Evolutionary conservation across 108 stramenopile species (phyloP).

Genomic region (Skeletonema marinoi): DNA sequence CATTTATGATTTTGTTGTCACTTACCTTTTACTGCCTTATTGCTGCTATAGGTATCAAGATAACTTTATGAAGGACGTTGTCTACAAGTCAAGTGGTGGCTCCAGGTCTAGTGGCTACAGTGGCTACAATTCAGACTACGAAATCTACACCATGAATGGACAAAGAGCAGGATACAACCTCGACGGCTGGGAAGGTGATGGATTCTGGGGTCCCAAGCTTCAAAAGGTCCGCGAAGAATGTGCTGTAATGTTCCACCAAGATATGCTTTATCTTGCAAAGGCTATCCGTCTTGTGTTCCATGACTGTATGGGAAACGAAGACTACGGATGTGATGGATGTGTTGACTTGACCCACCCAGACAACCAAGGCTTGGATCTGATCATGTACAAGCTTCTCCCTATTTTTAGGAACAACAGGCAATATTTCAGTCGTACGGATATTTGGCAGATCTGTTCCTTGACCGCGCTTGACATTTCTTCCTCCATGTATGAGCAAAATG

Average conservation of each 20-base stretch:
- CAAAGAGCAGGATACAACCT: constrained; percentile 2
- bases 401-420: constrained; percentile 33
- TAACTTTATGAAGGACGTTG: neutral
- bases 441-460: constrained; percentile 56
- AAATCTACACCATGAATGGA: constrained; percentile 1
- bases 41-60: neutral
- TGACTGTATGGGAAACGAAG: constrained; percentile 50
- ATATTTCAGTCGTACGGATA: constrained; percentile 48
- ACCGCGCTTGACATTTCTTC: constrained; percentile 43
- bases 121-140: neutral
- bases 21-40: neutral
- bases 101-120: neutral
- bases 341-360: constrained; percentile 54
- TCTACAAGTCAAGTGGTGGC: neutral
- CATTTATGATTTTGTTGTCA: neutral
- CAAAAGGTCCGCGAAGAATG: constrained; percentile 11
- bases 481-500: constrained; percentile 8
- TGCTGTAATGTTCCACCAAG: neutral
- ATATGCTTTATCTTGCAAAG: constrained; percentile 20
- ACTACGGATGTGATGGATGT: constrained; percentile 59
- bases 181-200: constrained; percentile 16
- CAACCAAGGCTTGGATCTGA: constrained; percentile 43
- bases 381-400: constrained; percentile 44
- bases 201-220: constrained; percentile 16
- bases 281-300: constrained; percentile 58